Evolutionary conservation across 441 rosid species (phyloP).

Genomic region (Kokia cookei): DNA sequence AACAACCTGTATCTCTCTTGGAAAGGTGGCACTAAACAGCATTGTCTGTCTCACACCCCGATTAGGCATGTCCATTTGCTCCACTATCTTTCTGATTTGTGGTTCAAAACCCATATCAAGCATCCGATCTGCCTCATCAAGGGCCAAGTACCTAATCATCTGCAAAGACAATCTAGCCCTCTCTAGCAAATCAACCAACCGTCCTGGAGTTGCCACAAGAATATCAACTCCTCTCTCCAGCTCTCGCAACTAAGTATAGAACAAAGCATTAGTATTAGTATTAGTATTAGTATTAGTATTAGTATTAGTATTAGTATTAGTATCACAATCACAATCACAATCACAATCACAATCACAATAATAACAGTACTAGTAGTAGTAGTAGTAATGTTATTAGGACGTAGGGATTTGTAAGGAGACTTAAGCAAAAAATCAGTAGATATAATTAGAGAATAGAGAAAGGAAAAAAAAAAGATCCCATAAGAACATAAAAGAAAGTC

Average conservation of each 20-base stretch:
- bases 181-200: conserved; percentile 90
- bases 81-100: conserved; percentile 89
- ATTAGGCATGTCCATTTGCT: conserved; percentile 92
- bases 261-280: neutral
- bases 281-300: too few relatives aligned
- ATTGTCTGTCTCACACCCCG: conserved; percentile 80
- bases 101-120: conserved; percentile 99
- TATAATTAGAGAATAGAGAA: neutral
- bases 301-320: too few relatives aligned
- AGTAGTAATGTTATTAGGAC: too few relatives aligned
- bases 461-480: neutral
- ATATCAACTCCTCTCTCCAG: conserved; percentile 95
- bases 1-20: conserved; percentile 83
- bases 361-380: too few relatives aligned
- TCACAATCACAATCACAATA: too few relatives aligned
- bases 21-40: conserved; percentile 96
- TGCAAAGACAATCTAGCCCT: conserved; percentile 90
- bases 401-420: neutral
- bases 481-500: neutral
- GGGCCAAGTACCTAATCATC: conserved; percentile 76
- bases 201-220: conserved; percentile 94
- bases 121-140: conserved; percentile 97
- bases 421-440: neutral
- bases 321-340: too few relatives aligned
- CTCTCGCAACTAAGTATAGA: conserved; percentile 54